Evolutionary conservation across 164 flowering plant species (phyloP), one percentile per base, ranked within the genome.

Genomic region (Buxus sempervirens): DNA sequence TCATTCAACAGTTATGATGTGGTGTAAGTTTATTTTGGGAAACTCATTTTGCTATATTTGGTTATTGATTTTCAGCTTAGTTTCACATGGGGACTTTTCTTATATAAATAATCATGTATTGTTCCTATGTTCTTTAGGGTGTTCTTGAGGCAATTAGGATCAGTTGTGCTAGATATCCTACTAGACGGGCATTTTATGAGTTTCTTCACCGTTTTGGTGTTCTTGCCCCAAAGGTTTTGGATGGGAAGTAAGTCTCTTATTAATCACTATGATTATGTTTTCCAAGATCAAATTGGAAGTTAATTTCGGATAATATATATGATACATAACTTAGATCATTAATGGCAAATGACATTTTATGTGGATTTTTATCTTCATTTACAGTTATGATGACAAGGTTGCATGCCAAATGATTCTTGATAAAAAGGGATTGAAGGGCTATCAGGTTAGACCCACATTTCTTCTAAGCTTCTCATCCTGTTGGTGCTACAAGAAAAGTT

Each of bases 101-200:
- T 60, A 0, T 26, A 38, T 64, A 21, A 45, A 21, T 18, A 19
- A 36, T 54, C 27, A 20, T 41, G 42, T 23, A 22, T 13, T 24
- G 28, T 49, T 41, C 9, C 32, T 49, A 38, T 23, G 25, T 63
- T n/a, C 54, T 21, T 76, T 19, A 60, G 99, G 99, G 99, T 79
- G 99, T 95, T 69, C 92, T 95, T 71, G 99, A 95, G 81, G 99
- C 99, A 69, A 95, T 95, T 49, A 83, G 99, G 79, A 95, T 95
- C 73, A 95, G 99, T 78, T 95, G 99, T 84, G 99, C 99, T 77
- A 97, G 99, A 57, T 95, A 91, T 81, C 99, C 99, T 49, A 95
- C 99, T 14, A 86, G 93, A 71, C 83, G 97, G 41, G 88, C 97
- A 73, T 95, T 95, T 72, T 87, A 90, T 85, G 99, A 95, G 74